Conservation (phyloP, 2,329 filamentous ascomycete genomes). For the Alternaria longipes region DNA sequence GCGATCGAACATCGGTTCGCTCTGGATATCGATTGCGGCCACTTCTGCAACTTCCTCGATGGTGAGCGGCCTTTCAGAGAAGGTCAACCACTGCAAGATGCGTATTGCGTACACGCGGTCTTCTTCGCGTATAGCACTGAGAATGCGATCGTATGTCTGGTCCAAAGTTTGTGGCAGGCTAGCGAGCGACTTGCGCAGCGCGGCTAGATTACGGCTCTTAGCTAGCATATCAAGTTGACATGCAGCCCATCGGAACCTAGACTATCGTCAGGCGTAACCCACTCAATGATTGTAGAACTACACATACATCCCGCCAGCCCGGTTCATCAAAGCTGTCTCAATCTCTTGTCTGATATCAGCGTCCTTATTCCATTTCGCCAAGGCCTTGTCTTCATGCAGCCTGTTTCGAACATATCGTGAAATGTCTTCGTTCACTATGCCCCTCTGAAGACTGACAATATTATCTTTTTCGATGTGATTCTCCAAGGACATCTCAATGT, state of each 20-base stretch:
- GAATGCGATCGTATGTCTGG: constrained; percentile 42
- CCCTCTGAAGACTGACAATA: constrained; percentile 32
- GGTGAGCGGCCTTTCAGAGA: constrained; percentile 30
- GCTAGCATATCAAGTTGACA: constrained; percentile 37
- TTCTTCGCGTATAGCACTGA: constrained; percentile 27
- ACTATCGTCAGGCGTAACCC: constrained; percentile 9
- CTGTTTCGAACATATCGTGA: constrained; percentile 39
- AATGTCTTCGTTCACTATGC: constrained; percentile 41
- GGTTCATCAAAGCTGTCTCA: constrained; percentile 39
- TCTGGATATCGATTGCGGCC: constrained; percentile 36
- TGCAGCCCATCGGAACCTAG: constrained; percentile 40
- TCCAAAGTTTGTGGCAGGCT: constrained; percentile 36
- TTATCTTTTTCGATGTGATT: constrained; percentile 20
- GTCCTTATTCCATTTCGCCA: constrained; percentile 40
- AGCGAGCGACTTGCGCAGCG: constrained; percentile 29
- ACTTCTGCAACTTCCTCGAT: constrained; percentile 38
- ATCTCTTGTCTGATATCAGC: constrained; percentile 37
- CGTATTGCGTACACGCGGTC: constrained; percentile 28
- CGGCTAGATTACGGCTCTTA: constrained; percentile 29
- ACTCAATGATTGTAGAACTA: background rate
- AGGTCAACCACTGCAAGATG: constrained; percentile 39
- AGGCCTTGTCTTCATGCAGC: constrained; percentile 44
- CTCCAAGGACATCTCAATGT: constrained; percentile 36
- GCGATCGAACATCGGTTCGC: constrained; percentile 41
- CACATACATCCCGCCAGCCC: constrained; percentile 38